Percentiles rank a stretch among this genome's conserved stretches.
Conservation (phyloP, 2,329 filamentous ascomycete genomes). For the Amauroascus verrucosus region DNA sequence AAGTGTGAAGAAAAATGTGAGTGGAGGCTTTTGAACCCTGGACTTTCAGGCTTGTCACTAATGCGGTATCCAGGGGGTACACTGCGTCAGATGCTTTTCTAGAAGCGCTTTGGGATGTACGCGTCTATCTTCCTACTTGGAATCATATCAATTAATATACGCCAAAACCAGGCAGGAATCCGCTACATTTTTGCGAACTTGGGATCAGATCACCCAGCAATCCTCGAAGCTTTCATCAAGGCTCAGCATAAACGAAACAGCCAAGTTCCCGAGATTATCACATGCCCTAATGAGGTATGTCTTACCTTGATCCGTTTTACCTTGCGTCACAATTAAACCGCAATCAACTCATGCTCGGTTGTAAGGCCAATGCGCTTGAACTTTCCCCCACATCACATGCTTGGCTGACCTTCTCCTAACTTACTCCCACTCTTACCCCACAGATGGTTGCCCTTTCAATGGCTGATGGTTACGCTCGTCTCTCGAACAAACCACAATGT, state of each 20-base stretch:
- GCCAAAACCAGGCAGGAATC: slow-evolving; percentile 36
- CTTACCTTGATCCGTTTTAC: background rate
- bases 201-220: slow-evolving; percentile 56
- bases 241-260: slow-evolving; percentile 56
- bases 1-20: background rate
- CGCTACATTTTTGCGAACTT: slow-evolving; percentile 45
- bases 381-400: slow-evolving; percentile 6
- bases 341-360: background rate
- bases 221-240: slow-evolving; percentile 71
- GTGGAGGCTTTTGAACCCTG: background rate
- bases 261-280: slow-evolving; percentile 62
- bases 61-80: slow-evolving; percentile 33
- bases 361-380: background rate
- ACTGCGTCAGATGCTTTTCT: slow-evolving; percentile 75
- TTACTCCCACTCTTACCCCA: slow-evolving; percentile 15
- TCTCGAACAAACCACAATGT: slow-evolving; percentile 62
- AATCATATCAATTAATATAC: background rate
- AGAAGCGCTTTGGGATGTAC: slow-evolving; percentile 65
- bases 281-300: slow-evolving; percentile 65
- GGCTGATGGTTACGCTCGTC: slow-evolving; percentile 68
- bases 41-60: background rate
- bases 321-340: background rate
- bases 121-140: slow-evolving; percentile 18
- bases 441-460: slow-evolving; percentile 74
- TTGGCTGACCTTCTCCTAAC: slow-evolving; percentile 1